Evolutionary conservation across 495 filamentous ascomycete genomes (phyloP).

Genomic region (Diplogelasinospora grovesii): DNA sequence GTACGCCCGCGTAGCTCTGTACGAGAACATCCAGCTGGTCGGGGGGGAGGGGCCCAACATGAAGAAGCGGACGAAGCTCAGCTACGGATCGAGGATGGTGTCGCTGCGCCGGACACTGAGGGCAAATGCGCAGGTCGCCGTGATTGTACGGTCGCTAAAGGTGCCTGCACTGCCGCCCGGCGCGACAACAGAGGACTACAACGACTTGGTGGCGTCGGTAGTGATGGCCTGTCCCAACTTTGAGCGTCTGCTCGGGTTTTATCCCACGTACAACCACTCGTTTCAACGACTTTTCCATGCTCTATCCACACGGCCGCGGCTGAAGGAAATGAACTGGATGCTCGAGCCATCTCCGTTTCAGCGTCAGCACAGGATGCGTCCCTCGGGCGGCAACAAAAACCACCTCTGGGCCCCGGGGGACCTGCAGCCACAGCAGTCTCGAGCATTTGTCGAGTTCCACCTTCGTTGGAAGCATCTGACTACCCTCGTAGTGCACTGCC

Average conservation of each 20-base stretch:
- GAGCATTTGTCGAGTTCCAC: conserved; percentile 65
- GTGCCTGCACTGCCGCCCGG: conserved; percentile 57
- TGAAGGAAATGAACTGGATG: conserved; percentile 79
- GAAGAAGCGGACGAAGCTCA: conserved; percentile 62
- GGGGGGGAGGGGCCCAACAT: conserved; percentile 60
- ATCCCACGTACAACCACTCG: conserved; percentile 62
- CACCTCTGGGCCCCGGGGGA: conserved; percentile 37
- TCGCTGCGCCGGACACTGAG: conserved; percentile 71
- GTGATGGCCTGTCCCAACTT: conserved; percentile 83
- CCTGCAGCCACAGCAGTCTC: conserved; percentile 54
- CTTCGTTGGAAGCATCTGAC: conserved; percentile 62
- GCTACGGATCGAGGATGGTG: conserved; percentile 61
- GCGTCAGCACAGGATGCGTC: conserved; percentile 17
- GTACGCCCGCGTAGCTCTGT: conserved; percentile 59
- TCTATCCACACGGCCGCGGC: conserved; percentile 62
- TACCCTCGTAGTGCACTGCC: conserved; percentile 68
- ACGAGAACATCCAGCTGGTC: conserved; percentile 62
- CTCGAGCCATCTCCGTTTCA: conserved; percentile 40
- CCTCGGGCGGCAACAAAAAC: neutral
- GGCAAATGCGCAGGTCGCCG: conserved; percentile 61
- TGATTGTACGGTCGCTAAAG: conserved; percentile 66
- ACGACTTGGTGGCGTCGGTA: conserved; percentile 68
- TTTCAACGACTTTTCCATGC: conserved; percentile 73
- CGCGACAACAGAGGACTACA: conserved; percentile 51
- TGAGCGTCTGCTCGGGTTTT: conserved; percentile 64